Percentiles rank a stretch among this genome's conserved stretches.
phyloP scores from a whole-genome alignment of 306 rosid genomes.

The Biancaea sappan region DNA sequence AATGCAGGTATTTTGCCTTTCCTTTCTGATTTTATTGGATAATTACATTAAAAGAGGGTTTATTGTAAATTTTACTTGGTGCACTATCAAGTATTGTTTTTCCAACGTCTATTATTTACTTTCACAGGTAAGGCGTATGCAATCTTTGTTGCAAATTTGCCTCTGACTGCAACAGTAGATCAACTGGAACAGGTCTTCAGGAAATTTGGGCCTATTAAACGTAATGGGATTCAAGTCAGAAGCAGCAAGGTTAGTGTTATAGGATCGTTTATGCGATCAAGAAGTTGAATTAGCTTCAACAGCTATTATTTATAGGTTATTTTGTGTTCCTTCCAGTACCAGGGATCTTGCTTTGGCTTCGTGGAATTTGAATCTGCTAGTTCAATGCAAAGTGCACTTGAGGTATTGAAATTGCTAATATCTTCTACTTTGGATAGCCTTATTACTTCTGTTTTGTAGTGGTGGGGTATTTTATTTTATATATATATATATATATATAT shows the following conservation, averaged over 20 bases:
- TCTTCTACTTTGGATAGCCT: neutral
- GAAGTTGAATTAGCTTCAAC: neutral
- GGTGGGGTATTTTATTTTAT: no score
- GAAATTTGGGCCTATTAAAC: slow-evolving; percentile 77
- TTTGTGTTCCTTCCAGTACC: slow-evolving; percentile 48
- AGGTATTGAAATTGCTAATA: slow-evolving; percentile 47
- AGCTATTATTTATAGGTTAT: neutral
- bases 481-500: no score
- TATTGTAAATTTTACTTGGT: neutral
- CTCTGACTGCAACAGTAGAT: slow-evolving; percentile 78
- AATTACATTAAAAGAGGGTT: neutral
- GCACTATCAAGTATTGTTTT: neutral
- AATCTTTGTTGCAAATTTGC: slow-evolving; percentile 81
- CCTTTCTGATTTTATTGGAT: neutral
- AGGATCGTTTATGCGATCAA: no score
- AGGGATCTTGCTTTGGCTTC: slow-evolving; percentile 82
- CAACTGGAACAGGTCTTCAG: slow-evolving; percentile 66
- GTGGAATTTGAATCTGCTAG: slow-evolving; percentile 81
- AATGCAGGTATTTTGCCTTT: slow-evolving; percentile 49
- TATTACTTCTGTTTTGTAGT: neutral
- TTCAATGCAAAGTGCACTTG: slow-evolving; percentile 69
- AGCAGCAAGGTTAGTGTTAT: slow-evolving; percentile 74
- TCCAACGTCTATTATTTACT: neutral
- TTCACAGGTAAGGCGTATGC: slow-evolving; percentile 71
- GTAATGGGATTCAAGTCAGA: slow-evolving; percentile 82